Evolutionary conservation across 257 asterid species (phyloP), one percentile per base, ranked within the genome.

Genomic region (Pogostemon cablin): DNA sequence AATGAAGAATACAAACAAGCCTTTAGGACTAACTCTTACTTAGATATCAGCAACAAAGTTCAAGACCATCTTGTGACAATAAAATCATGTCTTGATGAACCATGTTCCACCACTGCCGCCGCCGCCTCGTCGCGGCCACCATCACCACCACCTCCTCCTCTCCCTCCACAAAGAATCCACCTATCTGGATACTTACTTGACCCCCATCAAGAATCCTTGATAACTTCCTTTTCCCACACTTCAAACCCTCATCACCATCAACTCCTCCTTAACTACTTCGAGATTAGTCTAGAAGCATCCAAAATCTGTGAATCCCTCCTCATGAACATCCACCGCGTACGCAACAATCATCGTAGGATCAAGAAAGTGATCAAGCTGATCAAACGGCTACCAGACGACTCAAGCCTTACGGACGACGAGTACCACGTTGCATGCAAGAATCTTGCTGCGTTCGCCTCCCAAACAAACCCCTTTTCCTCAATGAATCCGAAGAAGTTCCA

Each of bases 21-120:
- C 20, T 85, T 92, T 40, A 77, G 96, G 73, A 92, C 98, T 8
- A 88, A 84, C 60, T 92, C 98, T 44, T 92, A 81, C 79, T 66
- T 79, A 6, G 96, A 90, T 39, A 82, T 92, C 2, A 80, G 58
- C 73, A 64, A 71, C 62, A 82, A 85, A 83, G 79, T 89, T 64
- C 79, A 79, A 11, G 68, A 60, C 61, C 84, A 85, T 42, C 71
- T 84, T 10, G 83, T 67, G 69, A 77, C 42, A 55, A 62, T 69
- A 50, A 67, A 67, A 48, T 52, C 65, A 8, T 11, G 10, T 49
- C 44, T 58, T 9, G 82, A 80, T 62, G 72, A 59, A 5, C 72
- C 32, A 35, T 60, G 56, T 9, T 61, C 72, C 9, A 39, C 69
- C 2, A 53, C 81, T 12, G 25, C 58, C 46, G 25, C 84, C n/a